Evolutionary conservation across 2,329 filamentous ascomycete genomes (phyloP), one percentile per base, ranked within the genome.

Genomic region (Aspergillus pseudoterreus): DNA sequence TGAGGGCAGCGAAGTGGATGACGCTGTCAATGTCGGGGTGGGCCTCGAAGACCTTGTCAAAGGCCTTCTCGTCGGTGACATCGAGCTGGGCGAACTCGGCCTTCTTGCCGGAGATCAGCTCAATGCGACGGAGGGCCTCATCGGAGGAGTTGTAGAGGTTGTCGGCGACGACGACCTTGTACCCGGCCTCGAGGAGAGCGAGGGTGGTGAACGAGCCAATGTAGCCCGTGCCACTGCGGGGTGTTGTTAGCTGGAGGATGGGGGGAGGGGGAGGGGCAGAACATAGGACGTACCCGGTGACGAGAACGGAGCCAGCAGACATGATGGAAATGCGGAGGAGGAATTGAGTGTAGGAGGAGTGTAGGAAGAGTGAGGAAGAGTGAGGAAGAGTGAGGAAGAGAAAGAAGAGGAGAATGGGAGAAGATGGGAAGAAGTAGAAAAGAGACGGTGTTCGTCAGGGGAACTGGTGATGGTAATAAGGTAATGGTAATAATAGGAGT

Each of bases 201-300:
- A 99, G 85, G 51, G 89, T 80, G 56, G 94, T 99, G 81, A 97
- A 97, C 46, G 92, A 97, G 71, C 94, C 94, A 75, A 99, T 99
- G 81, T 99, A 99, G 78, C 94, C 94, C 60, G 92, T 96, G 68
- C 94, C 94, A 82, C 94, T 96, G 71, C 54, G 38, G 32, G 24
- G 17, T 32, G 17, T 44, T 57, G 61, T 63, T 63, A 59, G 59
- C 53, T 32, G 47, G 51, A 22, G 22, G 22, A 22, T 22, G 17
- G 22, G 15, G n/a, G 32, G 21, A 47, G 43, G 52, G 53, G 53
- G 55, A 49, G 45, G 41, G 45, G 53, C 54, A 42, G 49, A n/a
- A 21, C 22, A 22, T 17, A 15, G 11, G 24, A 9, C 9, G 50
- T 85, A 96, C 92, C 92, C 92, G 66, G 92, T 92, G 70, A 96